phyloP scores from a whole-genome alignment of 768 basidiomycete genomes.

The Russula dissimulans region DNA sequence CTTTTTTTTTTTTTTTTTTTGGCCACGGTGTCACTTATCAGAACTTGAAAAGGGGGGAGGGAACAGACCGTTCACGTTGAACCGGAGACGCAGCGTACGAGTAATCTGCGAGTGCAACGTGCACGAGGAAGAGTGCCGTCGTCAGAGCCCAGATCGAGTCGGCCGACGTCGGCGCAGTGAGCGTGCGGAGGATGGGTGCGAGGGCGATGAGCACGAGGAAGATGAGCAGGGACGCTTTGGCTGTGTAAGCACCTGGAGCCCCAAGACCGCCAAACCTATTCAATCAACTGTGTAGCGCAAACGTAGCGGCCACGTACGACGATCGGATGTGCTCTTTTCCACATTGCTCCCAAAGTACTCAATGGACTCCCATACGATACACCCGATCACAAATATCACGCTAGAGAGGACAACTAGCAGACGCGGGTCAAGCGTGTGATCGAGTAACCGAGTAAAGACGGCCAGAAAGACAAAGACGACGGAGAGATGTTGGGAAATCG shows the following conservation, averaged over 20 bases:
- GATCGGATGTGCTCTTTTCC: background rate
- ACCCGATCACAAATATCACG: slow-evolving; percentile 50
- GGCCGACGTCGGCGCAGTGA: slow-evolving; percentile 91
- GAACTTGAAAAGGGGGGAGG: background rate
- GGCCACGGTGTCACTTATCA: background rate
- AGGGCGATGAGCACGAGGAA: slow-evolving; percentile 84
- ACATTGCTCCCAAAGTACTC: slow-evolving; percentile 32
- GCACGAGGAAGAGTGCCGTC: slow-evolving; percentile 74
- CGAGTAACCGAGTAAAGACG: slow-evolving; percentile 65
- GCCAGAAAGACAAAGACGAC: slow-evolving; percentile 75
- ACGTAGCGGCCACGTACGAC: slow-evolving; percentile 5
- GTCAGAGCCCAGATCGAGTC: slow-evolving; percentile 96
- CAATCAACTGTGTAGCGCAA: background rate
- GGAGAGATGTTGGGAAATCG: slow-evolving; percentile 79
- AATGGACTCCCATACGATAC: slow-evolving; percentile 51
- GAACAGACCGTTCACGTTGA: slow-evolving; percentile 12
- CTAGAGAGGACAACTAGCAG: slow-evolving; percentile 58
- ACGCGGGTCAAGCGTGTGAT: slow-evolving; percentile 56
- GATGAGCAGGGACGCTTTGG: slow-evolving; percentile 79
- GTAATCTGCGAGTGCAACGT: slow-evolving; percentile 80
- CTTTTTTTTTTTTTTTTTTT: slow-evolving; percentile 34
- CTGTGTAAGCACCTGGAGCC: slow-evolving; percentile 51
- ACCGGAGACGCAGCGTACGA: slow-evolving; percentile 35
- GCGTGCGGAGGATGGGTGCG: slow-evolving; percentile 82
- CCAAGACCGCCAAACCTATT: background rate